Evolutionary conservation across 345 rosid species (phyloP), one percentile per base, ranked within the genome.

Genomic region (Populus tremula): DNA sequence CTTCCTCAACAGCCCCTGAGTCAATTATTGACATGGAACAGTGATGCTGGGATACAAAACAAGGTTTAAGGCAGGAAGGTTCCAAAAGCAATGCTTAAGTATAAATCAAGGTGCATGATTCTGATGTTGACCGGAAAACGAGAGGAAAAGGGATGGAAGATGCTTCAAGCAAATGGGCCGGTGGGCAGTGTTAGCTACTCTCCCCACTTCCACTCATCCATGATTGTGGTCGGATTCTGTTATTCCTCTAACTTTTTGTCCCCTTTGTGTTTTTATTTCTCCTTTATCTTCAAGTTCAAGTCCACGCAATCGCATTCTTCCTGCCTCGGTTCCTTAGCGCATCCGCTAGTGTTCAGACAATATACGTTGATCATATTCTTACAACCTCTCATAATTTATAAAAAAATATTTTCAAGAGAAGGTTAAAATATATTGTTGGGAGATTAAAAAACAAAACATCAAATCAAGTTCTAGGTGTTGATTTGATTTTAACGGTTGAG

Each of bases 151-250:
- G 35, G 63, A 2, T 8, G 56, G 73, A 45, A 75, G 80, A 85
- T 75, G 80, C 85, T 80, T 64, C 29, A 29, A 64, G 74, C 29
- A 80, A 78, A 72, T 78, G 78, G 82, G 87, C 31, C 79, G 77
- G 84, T 67, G 27, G 62, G 14, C 10, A 13, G 8, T 5, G 29
- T 8, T 21, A 20, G 21, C 61, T 2, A 7, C 62, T 39, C 59
- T n/a, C 81, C 70, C 74, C 41, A 35, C 9, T 7, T n/a, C 59
- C 66, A 38, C 78, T 77, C 78, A 65, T 78, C 23, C 21, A 21
- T n/a, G n/a, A 7, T 1, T 74, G 16, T 31, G 8, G 13, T 2
- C 45, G 13, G 68, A 38, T 69, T 21, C 67, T 18, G 29, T 13
- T 12, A 35, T 35, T 59, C 62, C 49, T 2, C 4, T 29, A 29